Evolutionary conservation across 805 yeast genomes (phyloP), one percentile per base, ranked within the genome.

Genomic region (Metschnikowia anglica): DNA sequence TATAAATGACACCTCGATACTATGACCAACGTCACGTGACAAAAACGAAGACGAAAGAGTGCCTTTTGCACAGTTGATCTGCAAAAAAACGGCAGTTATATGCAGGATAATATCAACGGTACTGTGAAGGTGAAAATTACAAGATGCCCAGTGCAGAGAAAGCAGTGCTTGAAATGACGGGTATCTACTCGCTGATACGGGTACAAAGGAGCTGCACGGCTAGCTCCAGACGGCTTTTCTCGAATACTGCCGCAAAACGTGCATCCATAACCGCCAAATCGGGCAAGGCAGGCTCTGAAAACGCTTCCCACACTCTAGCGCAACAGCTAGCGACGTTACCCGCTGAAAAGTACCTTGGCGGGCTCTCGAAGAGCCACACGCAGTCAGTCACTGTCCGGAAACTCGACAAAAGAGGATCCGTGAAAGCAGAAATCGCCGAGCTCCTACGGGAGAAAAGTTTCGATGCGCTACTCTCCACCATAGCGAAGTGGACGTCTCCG

Each of bases 401-500:
- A 11, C 18, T 15, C 11, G 33, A 31, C 3, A 32, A 11, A 8
- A 31, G 18, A 4, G 32, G 24, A 13, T 25, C 12, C 5, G 41
- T 41, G 12, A 36, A 36, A 26, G 15, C 30, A 12, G 48, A 50
- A 29, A 41, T 50, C n/a, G 25, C 31, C 9, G 15, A n/a, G 19
- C 50, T 52, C 23, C 34, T 50, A 15, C 34, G 20, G 11, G 27
- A 20, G 11, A 41, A 43, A 34, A 25, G 37, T 15, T 46, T 32
- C 34, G 48, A 41, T 18, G 36, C 33, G 7, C 26, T 52, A 16
- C 49, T 44, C 27, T 23, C 31, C 5, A 25, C 46, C 5, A 32
- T 50, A 13, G 29, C 35, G 29, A 29, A 27, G 28, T 49, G 53
- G 56, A 46, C 49, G 13, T 39, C 43, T 11, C 32, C 41, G 17